Conservation (phyloP, 2,329 filamentous ascomycete species). For the Aspergillus bombycis region DNA sequence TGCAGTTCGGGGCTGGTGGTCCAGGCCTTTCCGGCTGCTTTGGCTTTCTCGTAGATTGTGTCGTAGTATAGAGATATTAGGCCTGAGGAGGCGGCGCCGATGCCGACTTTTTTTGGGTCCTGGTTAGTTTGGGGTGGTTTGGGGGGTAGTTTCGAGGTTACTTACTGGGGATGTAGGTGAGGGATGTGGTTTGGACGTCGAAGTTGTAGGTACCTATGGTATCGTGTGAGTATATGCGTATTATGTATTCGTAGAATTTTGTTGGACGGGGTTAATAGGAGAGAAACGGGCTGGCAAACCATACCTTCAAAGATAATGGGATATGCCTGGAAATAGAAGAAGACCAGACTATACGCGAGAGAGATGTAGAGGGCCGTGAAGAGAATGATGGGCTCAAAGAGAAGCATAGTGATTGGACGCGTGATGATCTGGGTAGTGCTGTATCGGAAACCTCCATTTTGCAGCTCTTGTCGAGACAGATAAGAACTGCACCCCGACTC, state of each 20-base stretch:
- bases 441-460: conserved; percentile 35
- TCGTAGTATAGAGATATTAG: conserved; percentile 70
- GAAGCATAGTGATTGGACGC: conserved; percentile 71
- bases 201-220: conserved; percentile 61
- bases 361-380: conserved; percentile 72
- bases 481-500: conserved; percentile 54
- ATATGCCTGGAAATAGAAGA: conserved; percentile 78
- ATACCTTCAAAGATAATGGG: conserved; percentile 66
- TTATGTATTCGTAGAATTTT: neutral
- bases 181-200: conserved; percentile 64
- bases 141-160: neutral
- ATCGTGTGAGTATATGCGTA: neutral
- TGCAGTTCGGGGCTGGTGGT: conserved; percentile 60
- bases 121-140: neutral
- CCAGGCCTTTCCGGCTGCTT: conserved; percentile 58
- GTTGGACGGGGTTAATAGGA: too few species aligned
- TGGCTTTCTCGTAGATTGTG: conserved; percentile 57
- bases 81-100: conserved; percentile 63
- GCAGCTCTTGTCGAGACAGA: conserved; percentile 65
- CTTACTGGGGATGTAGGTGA: conserved; percentile 66
- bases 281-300: neutral
- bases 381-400: conserved; percentile 73
- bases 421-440: conserved; percentile 71
- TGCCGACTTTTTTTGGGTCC: conserved; percentile 51
- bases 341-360: conserved; percentile 68